A percentile compares a stretch with the other conserved stretches of the same genome.
phyloP scores from a whole-genome alignment of 2,329 filamentous ascomycete genomes.

The Arthrobotrys sinensis region DNA sequence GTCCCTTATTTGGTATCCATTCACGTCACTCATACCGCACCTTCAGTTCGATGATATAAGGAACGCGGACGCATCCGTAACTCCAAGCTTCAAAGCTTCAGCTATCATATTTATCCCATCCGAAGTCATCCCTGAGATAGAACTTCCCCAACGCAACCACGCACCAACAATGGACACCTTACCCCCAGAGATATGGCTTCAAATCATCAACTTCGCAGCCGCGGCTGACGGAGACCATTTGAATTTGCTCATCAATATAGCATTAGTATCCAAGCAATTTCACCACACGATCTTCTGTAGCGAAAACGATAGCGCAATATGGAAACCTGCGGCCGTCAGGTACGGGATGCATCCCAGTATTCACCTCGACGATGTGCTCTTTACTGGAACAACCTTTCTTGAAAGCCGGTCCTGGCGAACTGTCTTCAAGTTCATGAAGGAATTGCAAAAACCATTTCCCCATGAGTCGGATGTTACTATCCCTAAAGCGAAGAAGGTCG shows the following conservation, averaged over 20 bases:
- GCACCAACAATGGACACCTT: slow-evolving; percentile 35
- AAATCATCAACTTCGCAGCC: slow-evolving; percentile 58
- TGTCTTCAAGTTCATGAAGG: slow-evolving; percentile 63
- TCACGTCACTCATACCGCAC: slow-evolving; percentile 14
- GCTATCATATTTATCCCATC: neutral
- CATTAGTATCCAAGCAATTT: slow-evolving; percentile 62
- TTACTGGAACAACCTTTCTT: slow-evolving; percentile 62
- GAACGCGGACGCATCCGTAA: slow-evolving; percentile 9
- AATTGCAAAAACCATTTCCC: slow-evolving; percentile 62
- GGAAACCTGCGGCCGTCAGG: slow-evolving; percentile 62
- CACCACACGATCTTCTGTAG: slow-evolving; percentile 64
- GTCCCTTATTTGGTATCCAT: slow-evolving; percentile 46
- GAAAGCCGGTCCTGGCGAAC: slow-evolving; percentile 63
- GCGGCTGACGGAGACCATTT: slow-evolving; percentile 32
- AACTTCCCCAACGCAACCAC: slow-evolving; percentile 16
- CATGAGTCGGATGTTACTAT: slow-evolving; percentile 53
- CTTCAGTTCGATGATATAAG: slow-evolving; percentile 2
- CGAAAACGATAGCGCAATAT: slow-evolving; percentile 63
- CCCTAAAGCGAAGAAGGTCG: slow-evolving; percentile 61
- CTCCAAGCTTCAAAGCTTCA: slow-evolving; percentile 1
- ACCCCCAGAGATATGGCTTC: slow-evolving; percentile 58
- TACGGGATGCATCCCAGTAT: slow-evolving; percentile 62
- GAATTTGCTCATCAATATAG: slow-evolving; percentile 62
- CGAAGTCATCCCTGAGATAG: slow-evolving; percentile 14
- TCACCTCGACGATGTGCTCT: slow-evolving; percentile 63